These are phyloP conservation scores for Leptographium galeiforme DNA, from an alignment of 2,329 filamentous ascomycete species.

Conservation along the genomic window DNA sequence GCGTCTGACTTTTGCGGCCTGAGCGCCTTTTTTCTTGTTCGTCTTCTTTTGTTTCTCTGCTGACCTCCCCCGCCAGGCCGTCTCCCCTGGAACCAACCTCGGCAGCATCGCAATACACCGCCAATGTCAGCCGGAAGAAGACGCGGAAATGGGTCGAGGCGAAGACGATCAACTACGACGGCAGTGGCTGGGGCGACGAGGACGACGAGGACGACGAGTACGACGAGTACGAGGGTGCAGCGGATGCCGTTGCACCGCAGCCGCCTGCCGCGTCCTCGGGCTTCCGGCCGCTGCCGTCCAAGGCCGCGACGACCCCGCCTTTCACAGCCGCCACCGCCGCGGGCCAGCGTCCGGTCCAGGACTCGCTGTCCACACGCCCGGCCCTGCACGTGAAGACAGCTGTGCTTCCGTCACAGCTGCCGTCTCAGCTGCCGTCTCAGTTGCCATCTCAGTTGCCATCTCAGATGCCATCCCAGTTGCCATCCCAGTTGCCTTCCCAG, in stretches of 20 bases:
- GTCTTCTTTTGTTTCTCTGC: background rate
- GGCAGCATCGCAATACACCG: slow-evolving; percentile 44
- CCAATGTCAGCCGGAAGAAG: slow-evolving; percentile 78
- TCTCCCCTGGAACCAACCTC: slow-evolving; percentile 6
- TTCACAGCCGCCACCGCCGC: background rate
- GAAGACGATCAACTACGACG: slow-evolving; percentile 74
- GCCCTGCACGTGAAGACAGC: background rate
- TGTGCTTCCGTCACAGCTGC: slow-evolving; percentile 10
- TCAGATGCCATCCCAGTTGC: background rate
- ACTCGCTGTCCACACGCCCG: slow-evolving; percentile 6
- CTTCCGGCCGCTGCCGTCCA: slow-evolving; percentile 2
- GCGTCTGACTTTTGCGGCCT: background rate
- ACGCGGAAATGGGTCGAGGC: slow-evolving; percentile 94
- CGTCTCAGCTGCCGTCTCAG: slow-evolving; percentile 12
- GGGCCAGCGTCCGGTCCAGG: slow-evolving; percentile 7
- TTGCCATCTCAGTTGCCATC: slow-evolving; percentile 10
- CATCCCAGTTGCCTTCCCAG: background rate
- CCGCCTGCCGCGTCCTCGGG: background rate
- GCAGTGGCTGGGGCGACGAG: slow-evolving; percentile 80
- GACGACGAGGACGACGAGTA: slow-evolving; percentile 49
- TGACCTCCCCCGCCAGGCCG: slow-evolving; percentile 10
- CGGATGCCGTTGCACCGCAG: slow-evolving; percentile 17
- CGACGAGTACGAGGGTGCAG: slow-evolving; percentile 17
- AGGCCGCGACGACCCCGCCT: background rate
- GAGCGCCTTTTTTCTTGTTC: background rate